Conservation (phyloP, 495 filamentous ascomycete genomes). For the Penicillium lividum region DNA sequence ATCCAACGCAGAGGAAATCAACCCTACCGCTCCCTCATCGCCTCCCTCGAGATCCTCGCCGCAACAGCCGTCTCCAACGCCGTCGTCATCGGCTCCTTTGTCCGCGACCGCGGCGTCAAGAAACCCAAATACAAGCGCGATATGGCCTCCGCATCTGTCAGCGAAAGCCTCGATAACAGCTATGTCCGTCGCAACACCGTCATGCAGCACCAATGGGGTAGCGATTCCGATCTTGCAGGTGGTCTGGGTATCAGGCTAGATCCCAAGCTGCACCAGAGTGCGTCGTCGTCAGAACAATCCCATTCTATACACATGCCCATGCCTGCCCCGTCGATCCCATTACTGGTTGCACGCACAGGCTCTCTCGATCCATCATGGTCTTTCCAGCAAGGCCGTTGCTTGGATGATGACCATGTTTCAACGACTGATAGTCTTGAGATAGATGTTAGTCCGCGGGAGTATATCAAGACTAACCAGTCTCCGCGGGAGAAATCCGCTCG, state of each 20-base stretch:
- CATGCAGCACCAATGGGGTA: slow-evolving; percentile 71
- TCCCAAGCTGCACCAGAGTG: slow-evolving; percentile 54
- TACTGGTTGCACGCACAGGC: slow-evolving; percentile 28
- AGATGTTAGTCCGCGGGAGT: slow-evolving; percentile 40
- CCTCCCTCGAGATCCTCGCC: slow-evolving; percentile 75
- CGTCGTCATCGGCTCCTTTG: slow-evolving; percentile 78
- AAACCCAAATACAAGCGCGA: slow-evolving; percentile 66
- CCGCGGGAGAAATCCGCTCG: slow-evolving; percentile 16
- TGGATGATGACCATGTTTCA: slow-evolving; percentile 33
- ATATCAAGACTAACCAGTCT: slow-evolving; percentile 34
- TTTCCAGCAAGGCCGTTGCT: slow-evolving; percentile 25
- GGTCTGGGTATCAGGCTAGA: slow-evolving; percentile 68
- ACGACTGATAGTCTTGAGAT: slow-evolving; percentile 35
- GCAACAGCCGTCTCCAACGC: slow-evolving; percentile 76
- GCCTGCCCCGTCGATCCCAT: slow-evolving; percentile 40
- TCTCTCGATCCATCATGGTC: slow-evolving; percentile 36
- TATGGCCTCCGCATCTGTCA: slow-evolving; percentile 55
- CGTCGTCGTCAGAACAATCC: slow-evolving; percentile 1
- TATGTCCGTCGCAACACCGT: slow-evolving; percentile 50
- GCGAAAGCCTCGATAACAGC: slow-evolving; percentile 52
- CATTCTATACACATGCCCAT: neutral
- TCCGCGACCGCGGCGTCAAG: slow-evolving; percentile 76
- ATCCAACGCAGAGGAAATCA: slow-evolving; percentile 63
- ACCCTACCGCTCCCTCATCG: slow-evolving; percentile 72
- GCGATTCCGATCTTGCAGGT: slow-evolving; percentile 75